Conservation (phyloP, 306 rosid species). For the Sicyos edulis region DNA sequence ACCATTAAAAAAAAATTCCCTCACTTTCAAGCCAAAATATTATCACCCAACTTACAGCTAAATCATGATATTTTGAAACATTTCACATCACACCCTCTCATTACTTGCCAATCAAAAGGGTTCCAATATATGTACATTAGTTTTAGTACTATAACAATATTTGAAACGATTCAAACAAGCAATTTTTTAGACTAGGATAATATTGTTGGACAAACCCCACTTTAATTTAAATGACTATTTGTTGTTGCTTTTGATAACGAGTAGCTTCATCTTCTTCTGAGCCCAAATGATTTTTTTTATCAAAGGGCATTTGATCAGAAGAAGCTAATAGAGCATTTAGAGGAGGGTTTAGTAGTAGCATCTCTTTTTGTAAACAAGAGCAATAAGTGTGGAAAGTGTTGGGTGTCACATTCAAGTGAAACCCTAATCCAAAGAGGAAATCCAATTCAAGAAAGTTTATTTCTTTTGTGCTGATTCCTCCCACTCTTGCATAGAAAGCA, state of each 20-base stretch:
- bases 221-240: too few relatives aligned
- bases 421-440: constrained; percentile 82
- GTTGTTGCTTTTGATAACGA: not conserved
- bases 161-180: too few relatives aligned
- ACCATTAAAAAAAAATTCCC: not conserved
- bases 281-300: constrained; percentile 37
- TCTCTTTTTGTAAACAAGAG: constrained; percentile 62
- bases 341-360: constrained; percentile 58
- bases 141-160: too few relatives aligned
- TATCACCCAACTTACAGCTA: not conserved
- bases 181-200: too few relatives aligned
- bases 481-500: constrained; percentile 93
- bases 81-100: not conserved
- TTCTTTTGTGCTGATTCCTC: constrained; percentile 85
- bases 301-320: constrained; percentile 33
- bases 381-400: constrained; percentile 62
- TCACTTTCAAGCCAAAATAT: not conserved
- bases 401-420: constrained; percentile 74
- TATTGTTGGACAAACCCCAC: too few relatives aligned
- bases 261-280: constrained; percentile 68
- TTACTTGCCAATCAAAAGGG: not conserved
- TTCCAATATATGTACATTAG: not conserved
- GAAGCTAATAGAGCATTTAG: constrained; percentile 38
- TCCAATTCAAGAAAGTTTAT: constrained; percentile 92
- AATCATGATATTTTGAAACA: not conserved